Evolutionary conservation across 2,329 filamentous ascomycete genomes (phyloP).

Genomic region (Aspergillus sp.): DNA sequence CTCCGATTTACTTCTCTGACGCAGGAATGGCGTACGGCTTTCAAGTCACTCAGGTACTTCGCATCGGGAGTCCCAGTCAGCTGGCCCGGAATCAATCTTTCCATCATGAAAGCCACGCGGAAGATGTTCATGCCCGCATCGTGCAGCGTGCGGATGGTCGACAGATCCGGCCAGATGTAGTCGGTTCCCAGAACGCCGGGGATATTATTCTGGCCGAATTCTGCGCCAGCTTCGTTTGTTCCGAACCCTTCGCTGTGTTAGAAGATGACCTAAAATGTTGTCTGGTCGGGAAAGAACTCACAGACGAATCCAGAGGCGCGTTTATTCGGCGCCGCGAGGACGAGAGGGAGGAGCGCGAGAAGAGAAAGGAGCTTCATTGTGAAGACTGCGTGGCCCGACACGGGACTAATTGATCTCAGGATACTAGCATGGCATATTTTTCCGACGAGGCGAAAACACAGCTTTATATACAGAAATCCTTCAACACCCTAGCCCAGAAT

Average conservation of each 20-base stretch:
- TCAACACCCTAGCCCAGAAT: too few species aligned
- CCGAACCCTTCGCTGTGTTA: constrained; percentile 38
- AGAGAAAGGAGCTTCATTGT: constrained; percentile 10
- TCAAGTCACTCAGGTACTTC: constrained; percentile 45
- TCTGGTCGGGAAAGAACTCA: neutral
- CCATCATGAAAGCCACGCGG: constrained; percentile 57
- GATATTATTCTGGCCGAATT: constrained; percentile 60
- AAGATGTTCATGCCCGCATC: constrained; percentile 58
- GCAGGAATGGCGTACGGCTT: constrained; percentile 11
- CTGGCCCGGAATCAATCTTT: constrained; percentile 49
- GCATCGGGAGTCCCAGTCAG: constrained; percentile 45
- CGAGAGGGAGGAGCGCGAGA: constrained; percentile 2
- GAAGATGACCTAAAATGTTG: neutral
- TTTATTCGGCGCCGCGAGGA: constrained; percentile 11
- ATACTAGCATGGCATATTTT: neutral
- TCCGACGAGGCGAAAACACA: neutral
- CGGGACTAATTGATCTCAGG: neutral
- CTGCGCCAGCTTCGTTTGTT: constrained; percentile 60
- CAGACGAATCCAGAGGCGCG: constrained; percentile 13
- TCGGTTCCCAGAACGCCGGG: constrained; percentile 59
- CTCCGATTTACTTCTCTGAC: neutral
- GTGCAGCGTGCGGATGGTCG: constrained; percentile 51
- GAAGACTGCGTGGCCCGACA: neutral
- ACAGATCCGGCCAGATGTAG: constrained; percentile 61
- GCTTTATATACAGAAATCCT: neutral